These are phyloP conservation scores for Sugiyamaella novakii DNA, from an alignment of 1,139 yeast genomes.

Conservation along the genomic window DNA sequence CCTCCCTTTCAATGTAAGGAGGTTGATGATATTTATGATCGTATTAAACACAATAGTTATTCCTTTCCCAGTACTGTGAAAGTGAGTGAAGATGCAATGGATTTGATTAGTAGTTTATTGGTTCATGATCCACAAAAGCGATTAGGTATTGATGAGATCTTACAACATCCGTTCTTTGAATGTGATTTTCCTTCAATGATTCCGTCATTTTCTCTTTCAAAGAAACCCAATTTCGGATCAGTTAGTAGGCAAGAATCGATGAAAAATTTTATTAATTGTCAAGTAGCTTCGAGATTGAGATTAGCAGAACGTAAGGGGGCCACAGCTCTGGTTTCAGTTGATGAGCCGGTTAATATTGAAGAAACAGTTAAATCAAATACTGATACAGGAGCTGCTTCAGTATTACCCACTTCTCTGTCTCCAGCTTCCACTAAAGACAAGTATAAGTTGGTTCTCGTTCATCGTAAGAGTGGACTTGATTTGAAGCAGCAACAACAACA, in stretches of 20 bases:
- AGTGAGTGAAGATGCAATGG: conserved; percentile 70
- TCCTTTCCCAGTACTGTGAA: conserved; percentile 74
- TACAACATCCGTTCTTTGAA: conserved; percentile 70
- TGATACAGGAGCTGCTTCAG: conserved; percentile 67
- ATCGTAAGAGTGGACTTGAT: conserved; percentile 19
- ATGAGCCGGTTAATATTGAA: conserved; percentile 50
- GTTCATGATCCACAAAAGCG: conserved; percentile 78
- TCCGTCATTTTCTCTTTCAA: conserved; percentile 61
- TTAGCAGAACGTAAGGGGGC: conserved; percentile 18
- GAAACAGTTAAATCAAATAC: conserved; percentile 48
- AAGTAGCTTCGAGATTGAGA: conserved; percentile 47
- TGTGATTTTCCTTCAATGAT: conserved; percentile 73
- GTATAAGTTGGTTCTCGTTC: conserved; percentile 61
- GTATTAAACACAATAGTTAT: conserved; percentile 83
- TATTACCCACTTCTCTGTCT: conserved; percentile 85
- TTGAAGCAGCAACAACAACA: conserved; percentile 24
- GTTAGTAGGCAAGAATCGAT: conserved; percentile 64
- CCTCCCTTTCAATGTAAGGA: conserved; percentile 98
- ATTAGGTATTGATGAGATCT: conserved; percentile 77
- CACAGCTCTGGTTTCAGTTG: conserved; percentile 11
- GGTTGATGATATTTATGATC: conserved; percentile 86
- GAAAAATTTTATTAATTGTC: conserved; percentile 57
- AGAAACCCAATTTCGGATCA: conserved; percentile 60
- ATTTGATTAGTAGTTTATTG: conserved; percentile 69
- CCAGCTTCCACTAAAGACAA: conserved; percentile 90